Conservation (phyloP, 2,329 filamentous ascomycete species). For the Pseudocercospora pini-densiflorae region DNA sequence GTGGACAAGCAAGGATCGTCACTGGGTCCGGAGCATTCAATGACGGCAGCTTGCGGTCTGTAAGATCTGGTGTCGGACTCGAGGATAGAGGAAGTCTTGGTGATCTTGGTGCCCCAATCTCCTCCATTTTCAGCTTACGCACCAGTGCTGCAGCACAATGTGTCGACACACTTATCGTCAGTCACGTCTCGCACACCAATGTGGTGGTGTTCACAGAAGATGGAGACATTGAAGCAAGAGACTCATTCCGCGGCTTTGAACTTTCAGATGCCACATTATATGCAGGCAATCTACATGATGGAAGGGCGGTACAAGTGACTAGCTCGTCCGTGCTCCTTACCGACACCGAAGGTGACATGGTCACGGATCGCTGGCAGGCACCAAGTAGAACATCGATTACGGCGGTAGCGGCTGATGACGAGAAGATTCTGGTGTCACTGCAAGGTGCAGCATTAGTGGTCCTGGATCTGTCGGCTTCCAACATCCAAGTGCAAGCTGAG, state of each 20-base stretch:
- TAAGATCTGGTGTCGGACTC: slow-evolving; percentile 90
- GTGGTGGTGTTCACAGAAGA: slow-evolving; percentile 75
- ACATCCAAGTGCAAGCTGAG: slow-evolving; percentile 61
- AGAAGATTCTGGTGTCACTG: slow-evolving; percentile 72
- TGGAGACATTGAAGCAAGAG: slow-evolving; percentile 84
- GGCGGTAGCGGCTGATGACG: slow-evolving; percentile 74
- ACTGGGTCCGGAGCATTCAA: slow-evolving; percentile 89
- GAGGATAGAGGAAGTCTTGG: slow-evolving; percentile 71
- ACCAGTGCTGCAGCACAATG: slow-evolving; percentile 72
- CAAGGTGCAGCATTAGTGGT: slow-evolving; percentile 75
- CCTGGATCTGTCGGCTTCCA: slow-evolving; percentile 62
- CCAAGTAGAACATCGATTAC: slow-evolving; percentile 65
- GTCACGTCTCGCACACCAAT: slow-evolving; percentile 81
- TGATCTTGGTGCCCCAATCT: slow-evolving; percentile 61
- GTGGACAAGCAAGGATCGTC: slow-evolving; percentile 90
- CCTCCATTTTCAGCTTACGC: slow-evolving; percentile 58
- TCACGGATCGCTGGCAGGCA: slow-evolving; percentile 64
- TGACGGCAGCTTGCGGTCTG: slow-evolving; percentile 85
- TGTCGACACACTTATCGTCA: slow-evolving; percentile 75
- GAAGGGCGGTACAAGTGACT: slow-evolving; percentile 77
- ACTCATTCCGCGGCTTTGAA: slow-evolving; percentile 71
- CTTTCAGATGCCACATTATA: slow-evolving; percentile 75
- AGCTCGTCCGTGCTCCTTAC: slow-evolving; percentile 64
- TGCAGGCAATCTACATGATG: slow-evolving; percentile 64
- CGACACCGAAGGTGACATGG: slow-evolving; percentile 60